These are phyloP conservation scores for Aspergillus uvarum DNA, from an alignment of 2,329 filamentous ascomycete genomes.

Conservation along the genomic window DNA sequence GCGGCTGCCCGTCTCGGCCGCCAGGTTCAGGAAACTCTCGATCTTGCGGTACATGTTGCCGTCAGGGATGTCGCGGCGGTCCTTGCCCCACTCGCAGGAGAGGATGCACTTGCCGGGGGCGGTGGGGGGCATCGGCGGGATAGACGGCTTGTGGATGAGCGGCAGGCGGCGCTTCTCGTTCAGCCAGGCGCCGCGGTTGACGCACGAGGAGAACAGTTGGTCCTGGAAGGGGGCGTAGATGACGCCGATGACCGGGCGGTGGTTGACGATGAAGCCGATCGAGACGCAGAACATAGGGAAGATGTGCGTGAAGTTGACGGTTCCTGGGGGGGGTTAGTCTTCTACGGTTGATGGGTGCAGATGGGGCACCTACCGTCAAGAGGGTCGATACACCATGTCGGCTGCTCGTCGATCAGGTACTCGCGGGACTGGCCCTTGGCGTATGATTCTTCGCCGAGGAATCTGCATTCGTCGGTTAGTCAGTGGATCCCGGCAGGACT, in stretches of 20 bases:
- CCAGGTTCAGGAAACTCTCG: slow-evolving; percentile 74
- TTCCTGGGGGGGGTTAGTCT: slow-evolving; percentile 44
- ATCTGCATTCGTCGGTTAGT: slow-evolving; percentile 47
- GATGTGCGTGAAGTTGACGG: slow-evolving; percentile 77
- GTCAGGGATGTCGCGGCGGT: slow-evolving; percentile 63
- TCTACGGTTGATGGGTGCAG: not conserved
- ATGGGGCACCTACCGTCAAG: slow-evolving; percentile 58
- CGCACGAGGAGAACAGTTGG: slow-evolving; percentile 68
- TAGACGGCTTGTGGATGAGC: slow-evolving; percentile 58
- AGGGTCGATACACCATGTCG: slow-evolving; percentile 76
- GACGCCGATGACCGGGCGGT: slow-evolving; percentile 65
- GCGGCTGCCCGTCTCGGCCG: slow-evolving; percentile 62
- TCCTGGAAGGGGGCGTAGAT: slow-evolving; percentile 70
- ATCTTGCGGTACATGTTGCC: slow-evolving; percentile 71
- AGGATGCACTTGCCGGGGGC: slow-evolving; percentile 71
- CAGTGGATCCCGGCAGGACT: not conserved
- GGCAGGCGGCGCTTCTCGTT: slow-evolving; percentile 65
- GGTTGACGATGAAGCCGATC: slow-evolving; percentile 65
- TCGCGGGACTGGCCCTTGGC: slow-evolving; percentile 65
- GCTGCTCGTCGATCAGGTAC: slow-evolving; percentile 63
- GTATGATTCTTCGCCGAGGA: slow-evolving; percentile 76
- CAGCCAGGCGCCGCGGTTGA: slow-evolving; percentile 66
- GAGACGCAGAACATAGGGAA: slow-evolving; percentile 81
- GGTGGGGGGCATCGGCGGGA: slow-evolving; percentile 61
- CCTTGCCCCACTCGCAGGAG: slow-evolving; percentile 78